These are phyloP conservation scores for Fusarium staphyleae DNA, from an alignment of 2,329 filamentous ascomycete species.

Conservation along the genomic window DNA sequence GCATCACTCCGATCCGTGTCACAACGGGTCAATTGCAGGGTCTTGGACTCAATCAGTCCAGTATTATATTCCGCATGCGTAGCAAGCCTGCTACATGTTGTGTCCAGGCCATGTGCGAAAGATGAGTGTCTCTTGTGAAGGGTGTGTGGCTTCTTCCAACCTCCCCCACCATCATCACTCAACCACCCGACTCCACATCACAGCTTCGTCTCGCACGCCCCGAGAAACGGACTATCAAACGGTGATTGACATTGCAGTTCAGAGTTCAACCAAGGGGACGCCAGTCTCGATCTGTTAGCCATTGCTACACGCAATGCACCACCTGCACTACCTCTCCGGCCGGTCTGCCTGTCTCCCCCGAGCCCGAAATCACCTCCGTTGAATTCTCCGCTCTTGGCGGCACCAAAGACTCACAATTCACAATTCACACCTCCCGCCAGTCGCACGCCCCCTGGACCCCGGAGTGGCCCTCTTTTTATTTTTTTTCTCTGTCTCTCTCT, in stretches of 20 bases:
- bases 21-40: neutral
- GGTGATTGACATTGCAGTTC: no score
- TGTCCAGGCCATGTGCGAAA: conserved; percentile 7
- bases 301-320: no score
- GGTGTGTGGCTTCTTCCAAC: conserved; percentile 11
- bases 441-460: conserved; percentile 31
- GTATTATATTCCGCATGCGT: neutral
- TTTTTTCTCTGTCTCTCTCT: conserved; percentile 2
- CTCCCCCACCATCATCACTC: conserved; percentile 13
- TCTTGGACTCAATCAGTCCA: neutral
- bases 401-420: conserved; percentile 13
- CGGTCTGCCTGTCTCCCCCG: neutral
- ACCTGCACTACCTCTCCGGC: neutral
- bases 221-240: neutral
- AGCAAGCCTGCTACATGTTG: neutral
- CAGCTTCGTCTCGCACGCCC: conserved; percentile 17
- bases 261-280: neutral
- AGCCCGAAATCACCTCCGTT: conserved; percentile 6
- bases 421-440: conserved; percentile 16
- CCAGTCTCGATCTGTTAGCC: no score
- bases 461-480: conserved; percentile 32
- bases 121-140: neutral
- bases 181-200: conserved; percentile 8
- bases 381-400: conserved; percentile 29
- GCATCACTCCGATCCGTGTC: no score